Conservation (phyloP, 2,329 filamentous ascomycete species). For the Colletotrichum siamense region DNA sequence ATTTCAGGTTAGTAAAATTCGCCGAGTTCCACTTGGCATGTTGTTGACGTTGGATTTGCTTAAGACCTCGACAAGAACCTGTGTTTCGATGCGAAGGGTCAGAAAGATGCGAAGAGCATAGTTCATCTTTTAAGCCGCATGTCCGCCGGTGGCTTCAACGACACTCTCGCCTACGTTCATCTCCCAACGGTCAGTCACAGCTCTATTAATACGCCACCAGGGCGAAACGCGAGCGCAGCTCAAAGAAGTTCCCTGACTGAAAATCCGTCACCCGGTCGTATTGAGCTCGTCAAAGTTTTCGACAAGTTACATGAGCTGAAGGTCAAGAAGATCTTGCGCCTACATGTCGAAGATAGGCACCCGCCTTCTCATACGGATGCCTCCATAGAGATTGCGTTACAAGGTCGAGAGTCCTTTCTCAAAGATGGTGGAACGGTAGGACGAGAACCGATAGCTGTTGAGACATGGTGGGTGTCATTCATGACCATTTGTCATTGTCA, state of each 20-base stretch:
- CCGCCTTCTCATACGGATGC: not conserved
- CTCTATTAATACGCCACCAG: fast-evolving
- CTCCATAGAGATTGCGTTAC: not conserved
- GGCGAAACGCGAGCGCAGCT: not conserved
- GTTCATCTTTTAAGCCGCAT: not conserved
- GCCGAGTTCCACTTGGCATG: fast-evolving
- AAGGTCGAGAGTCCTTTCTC: not conserved
- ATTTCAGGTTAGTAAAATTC: not conserved
- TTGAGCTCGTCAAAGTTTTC: not conserved
- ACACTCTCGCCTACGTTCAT: not conserved
- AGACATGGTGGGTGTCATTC: not conserved
- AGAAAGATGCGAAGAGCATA: not conserved
- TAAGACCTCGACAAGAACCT: not conserved
- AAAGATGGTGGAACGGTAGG: not conserved
- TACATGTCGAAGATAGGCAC: not conserved
- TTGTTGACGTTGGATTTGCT: fast-evolving
- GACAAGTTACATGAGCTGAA: not conserved
- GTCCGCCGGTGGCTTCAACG: not conserved
- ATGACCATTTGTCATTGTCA: not conserved
- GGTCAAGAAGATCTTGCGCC: not conserved
- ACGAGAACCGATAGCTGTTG: not conserved
- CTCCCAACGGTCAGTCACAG: not conserved
- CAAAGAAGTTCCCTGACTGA: not conserved
- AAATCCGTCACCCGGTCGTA: not conserved
- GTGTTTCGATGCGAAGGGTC: not conserved